phyloP scores from a whole-genome alignment of 2,329 filamentous ascomycete genomes.

The Passalora sequoiae region DNA sequence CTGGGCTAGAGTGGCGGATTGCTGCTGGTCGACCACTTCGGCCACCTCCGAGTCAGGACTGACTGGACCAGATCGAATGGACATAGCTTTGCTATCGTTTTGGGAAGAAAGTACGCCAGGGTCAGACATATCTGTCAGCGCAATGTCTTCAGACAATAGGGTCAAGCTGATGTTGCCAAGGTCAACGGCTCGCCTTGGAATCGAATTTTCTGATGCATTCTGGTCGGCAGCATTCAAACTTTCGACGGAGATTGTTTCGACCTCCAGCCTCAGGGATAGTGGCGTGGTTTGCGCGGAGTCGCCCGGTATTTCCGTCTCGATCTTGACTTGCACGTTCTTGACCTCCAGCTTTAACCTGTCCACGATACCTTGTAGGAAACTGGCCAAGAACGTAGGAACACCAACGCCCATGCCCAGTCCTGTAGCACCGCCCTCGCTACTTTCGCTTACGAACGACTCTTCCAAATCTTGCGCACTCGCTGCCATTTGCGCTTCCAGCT shows the following conservation, averaged over 20 bases:
- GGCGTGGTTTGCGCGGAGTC: constrained; percentile 30
- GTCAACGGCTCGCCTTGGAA: constrained; percentile 10
- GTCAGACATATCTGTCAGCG: constrained; percentile 22
- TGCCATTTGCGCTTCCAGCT: constrained; percentile 64
- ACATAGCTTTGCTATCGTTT: constrained; percentile 9
- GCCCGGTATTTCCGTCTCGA: constrained; percentile 53
- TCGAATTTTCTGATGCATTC: neutral
- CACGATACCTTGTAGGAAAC: constrained; percentile 67
- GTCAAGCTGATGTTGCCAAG: constrained; percentile 27
- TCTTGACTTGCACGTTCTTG: constrained; percentile 58
- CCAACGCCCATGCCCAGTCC: constrained; percentile 69
- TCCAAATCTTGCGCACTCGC: constrained; percentile 53
- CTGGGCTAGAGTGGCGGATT: neutral
- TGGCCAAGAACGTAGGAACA: constrained; percentile 64
- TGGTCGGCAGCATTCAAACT: constrained; percentile 42
- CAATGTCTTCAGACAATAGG: constrained; percentile 24
- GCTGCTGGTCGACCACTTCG: too few species aligned
- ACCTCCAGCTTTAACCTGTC: constrained; percentile 66
- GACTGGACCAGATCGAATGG: too few species aligned
- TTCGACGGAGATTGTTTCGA: constrained; percentile 62
- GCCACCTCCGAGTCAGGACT: too few species aligned
- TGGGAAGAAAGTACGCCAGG: constrained; percentile 11
- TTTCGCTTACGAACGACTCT: constrained; percentile 51
- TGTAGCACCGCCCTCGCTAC: constrained; percentile 54
- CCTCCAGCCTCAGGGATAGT: constrained; percentile 59